Evolutionary conservation across 1,139 yeast species (phyloP).

Genomic region (Yamadazyma friedrichii): DNA sequence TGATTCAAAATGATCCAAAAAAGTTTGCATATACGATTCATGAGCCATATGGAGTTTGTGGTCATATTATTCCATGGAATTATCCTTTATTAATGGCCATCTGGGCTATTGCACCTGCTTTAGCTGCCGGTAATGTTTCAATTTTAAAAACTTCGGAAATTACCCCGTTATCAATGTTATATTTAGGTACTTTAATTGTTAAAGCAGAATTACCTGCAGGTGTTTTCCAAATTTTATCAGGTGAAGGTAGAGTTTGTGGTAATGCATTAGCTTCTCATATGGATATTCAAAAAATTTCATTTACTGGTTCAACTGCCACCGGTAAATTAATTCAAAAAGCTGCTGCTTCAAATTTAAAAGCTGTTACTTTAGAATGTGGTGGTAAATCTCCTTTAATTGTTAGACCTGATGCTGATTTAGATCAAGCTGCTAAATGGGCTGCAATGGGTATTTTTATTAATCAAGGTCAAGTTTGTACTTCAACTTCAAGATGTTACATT

Average conservation of each 20-base stretch:
- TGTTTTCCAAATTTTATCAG: slow-evolving; percentile 61
- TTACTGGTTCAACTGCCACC: slow-evolving; percentile 63
- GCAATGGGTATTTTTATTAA: slow-evolving; percentile 82
- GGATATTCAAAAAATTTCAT: slow-evolving; percentile 63
- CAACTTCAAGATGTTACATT: slow-evolving; percentile 46
- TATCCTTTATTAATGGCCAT: slow-evolving; percentile 59
- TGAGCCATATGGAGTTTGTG: slow-evolving; percentile 82
- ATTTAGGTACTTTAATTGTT: slow-evolving; percentile 50
- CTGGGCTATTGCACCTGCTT: slow-evolving; percentile 62
- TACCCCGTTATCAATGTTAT: slow-evolving; percentile 62
- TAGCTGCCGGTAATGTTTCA: slow-evolving; percentile 68
- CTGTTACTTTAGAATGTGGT: slow-evolving; percentile 88
- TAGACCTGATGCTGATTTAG: slow-evolving; percentile 74
- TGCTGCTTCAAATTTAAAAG: slow-evolving; percentile 63
- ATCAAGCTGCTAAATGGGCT: slow-evolving; percentile 81
- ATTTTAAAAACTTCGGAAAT: slow-evolving; percentile 67
- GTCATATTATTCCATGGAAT: slow-evolving; percentile 72
- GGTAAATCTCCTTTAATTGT: slow-evolving; percentile 80
- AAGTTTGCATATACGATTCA: slow-evolving; percentile 77
- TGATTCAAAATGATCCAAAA: slow-evolving; percentile 63
- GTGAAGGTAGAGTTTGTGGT: slow-evolving; percentile 57
- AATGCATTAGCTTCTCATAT: slow-evolving; percentile 56
- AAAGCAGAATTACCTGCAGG: slow-evolving; percentile 77
- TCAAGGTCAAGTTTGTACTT: slow-evolving; percentile 53
- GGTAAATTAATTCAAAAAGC: slow-evolving; percentile 58